phyloP scores from a whole-genome alignment of 148 eudicot species.

The Cornus florida region DNA sequence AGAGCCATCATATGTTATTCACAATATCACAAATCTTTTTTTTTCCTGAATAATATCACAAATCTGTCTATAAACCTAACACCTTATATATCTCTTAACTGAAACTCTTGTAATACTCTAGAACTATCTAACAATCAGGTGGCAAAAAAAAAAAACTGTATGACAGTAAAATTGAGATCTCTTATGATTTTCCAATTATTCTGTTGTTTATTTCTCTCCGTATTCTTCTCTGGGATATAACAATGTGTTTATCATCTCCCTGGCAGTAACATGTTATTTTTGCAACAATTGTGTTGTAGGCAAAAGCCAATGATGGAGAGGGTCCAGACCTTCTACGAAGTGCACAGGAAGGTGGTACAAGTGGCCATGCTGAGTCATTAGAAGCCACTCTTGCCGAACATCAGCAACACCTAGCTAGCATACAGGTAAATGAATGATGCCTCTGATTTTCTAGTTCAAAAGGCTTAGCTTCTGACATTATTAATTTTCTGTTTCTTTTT shows the following conservation, averaged over 20 bases:
- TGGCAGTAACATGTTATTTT: not conserved
- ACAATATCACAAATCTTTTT: too few relatives aligned
- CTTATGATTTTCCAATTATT: not conserved
- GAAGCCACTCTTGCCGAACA: conserved; percentile 91
- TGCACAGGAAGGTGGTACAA: conserved; percentile 63
- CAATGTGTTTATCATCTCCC: not conserved
- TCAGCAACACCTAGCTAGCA: conserved; percentile 90
- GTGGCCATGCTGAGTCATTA: conserved; percentile 90
- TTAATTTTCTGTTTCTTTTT: not conserved
- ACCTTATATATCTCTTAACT: too few relatives aligned
- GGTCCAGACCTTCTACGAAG: conserved; percentile 93
- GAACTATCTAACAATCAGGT: not conserved
- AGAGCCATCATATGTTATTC: not conserved
- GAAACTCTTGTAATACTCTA: too few relatives aligned
- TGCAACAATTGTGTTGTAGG: conserved; percentile 36
- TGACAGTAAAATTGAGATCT: not conserved
- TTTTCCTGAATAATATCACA: too few relatives aligned
- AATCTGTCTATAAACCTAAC: not conserved
- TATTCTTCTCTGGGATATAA: not conserved
- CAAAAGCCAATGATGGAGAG: conserved; percentile 94
- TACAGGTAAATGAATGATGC: conserved; percentile 57
- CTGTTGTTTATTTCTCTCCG: not conserved
- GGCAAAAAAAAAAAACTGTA: too few relatives aligned
- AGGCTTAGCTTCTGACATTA: not conserved
- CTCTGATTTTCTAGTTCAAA: not conserved